Evolutionary conservation across 345 rosid species (phyloP).

Genomic region (Camelina neglecta): DNA sequence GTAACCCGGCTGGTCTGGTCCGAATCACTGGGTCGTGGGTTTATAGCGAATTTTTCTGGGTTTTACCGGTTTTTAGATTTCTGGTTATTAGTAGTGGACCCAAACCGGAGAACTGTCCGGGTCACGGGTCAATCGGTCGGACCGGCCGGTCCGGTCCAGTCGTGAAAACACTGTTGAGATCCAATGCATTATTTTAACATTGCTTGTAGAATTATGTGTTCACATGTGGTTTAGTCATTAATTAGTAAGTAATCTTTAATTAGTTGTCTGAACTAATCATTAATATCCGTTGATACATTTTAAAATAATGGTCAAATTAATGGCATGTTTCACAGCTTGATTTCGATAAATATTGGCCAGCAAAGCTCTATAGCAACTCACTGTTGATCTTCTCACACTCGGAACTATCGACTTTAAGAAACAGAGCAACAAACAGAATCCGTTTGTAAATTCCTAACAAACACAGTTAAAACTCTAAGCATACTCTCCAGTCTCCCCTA

Average conservation of each 20-base stretch:
- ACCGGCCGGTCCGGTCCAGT: no score
- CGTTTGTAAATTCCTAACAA: background rate
- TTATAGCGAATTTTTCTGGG: no score
- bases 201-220: constrained; percentile 18
- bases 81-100: no score
- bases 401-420: background rate
- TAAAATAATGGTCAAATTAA: background rate
- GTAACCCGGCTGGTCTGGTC: no score
- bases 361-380: background rate
- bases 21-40: no score
- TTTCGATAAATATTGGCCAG: background rate
- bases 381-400: background rate
- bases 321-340: background rate
- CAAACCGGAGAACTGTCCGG: no score
- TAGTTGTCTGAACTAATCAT: background rate
- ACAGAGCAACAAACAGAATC: background rate
- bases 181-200: constrained; percentile 23
- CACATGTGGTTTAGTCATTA: constrained; percentile 27
- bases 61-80: no score
- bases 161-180: no score
- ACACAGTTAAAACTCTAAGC: background rate
- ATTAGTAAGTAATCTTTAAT: constrained; percentile 1
- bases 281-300: background rate
- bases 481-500: background rate
- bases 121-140: no score